Conservation (phyloP, 2,329 filamentous ascomycete genomes). For the Sporothrix curviconia region DNA sequence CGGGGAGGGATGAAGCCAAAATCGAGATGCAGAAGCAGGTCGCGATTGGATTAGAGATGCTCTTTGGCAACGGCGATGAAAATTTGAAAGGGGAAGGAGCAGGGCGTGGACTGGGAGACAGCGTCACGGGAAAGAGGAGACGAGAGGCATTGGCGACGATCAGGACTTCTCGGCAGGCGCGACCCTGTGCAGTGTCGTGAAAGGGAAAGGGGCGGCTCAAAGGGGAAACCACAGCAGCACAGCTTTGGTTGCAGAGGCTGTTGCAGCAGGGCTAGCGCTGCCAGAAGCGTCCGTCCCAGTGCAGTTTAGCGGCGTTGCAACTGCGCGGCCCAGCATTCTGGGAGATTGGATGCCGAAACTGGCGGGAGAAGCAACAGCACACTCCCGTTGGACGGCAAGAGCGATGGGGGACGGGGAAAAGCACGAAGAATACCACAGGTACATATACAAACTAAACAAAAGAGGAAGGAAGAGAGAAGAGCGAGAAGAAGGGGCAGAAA, state of each 20-base stretch:
- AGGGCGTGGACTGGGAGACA: background rate
- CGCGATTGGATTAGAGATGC: background rate
- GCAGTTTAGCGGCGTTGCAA: slow-evolving; percentile 18
- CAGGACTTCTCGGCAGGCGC: slow-evolving; percentile 4
- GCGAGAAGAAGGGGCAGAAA: background rate
- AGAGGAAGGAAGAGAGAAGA: slow-evolving; percentile 1
- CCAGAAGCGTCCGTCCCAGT: slow-evolving; percentile 9
- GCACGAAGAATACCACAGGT: background rate
- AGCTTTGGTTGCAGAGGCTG: background rate
- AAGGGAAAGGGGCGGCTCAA: background rate
- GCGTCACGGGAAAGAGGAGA: background rate
- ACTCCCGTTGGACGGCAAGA: background rate
- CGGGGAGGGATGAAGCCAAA: background rate
- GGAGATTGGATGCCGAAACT: slow-evolving; percentile 1
- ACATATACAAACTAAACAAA: background rate
- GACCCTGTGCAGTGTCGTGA: background rate
- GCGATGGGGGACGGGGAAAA: background rate
- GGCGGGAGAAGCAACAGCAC: background rate
- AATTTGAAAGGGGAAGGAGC: background rate
- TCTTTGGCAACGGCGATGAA: background rate
- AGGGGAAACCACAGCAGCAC: background rate
- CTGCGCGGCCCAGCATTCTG: slow-evolving; percentile 15
- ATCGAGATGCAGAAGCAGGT: background rate
- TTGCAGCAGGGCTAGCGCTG: background rate
- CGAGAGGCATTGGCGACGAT: background rate